Base-by-base conservation (phyloP, 2,329 filamentous ascomycete genomes). In the Metarhizium anisopliae region DNA sequence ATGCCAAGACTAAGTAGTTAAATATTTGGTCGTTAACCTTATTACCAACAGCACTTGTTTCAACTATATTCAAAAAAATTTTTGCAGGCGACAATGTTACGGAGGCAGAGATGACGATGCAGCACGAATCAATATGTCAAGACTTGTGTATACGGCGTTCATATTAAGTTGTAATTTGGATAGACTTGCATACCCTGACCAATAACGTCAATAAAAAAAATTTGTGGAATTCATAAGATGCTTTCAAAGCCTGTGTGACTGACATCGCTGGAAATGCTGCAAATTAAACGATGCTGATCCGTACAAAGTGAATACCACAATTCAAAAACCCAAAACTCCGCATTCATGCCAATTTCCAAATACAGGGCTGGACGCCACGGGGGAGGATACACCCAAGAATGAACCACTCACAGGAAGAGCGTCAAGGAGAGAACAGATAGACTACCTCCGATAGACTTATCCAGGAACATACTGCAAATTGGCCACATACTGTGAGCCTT, bases 381-480 rank as follows among this genome's bases (percentile, higher is more conserved):
- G 1, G 2, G 45, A 16, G 11, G 40, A 18, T 16, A 40, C 14
- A 40, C 38, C 38, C 38, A 40, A 11, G 2, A 40, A 40, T 40
- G 14, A 14, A 5, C 5, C 38, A 10, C 38, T 36, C 35, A 11
- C 38, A 13, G 5, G 13, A 40, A 13, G 14, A 5, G 8, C 14
- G 38, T 40, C 38, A 11, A 40, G 8, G 51, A 54, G 18, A 40
- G 47, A 47, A 40, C 20, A 52, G 16, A 29, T 7, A 29, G n/a
- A 13, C 11, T 5, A 16, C 14, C 13, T 13, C 14, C 5, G 11
- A 11, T 16, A 11, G 11, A n/a, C 38, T 40, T 40, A 40, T 60
- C 55, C 59, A 30, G 66, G 64, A 65, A 69, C 67, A 64, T 69
- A 68, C 64, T 67, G 59, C 51, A 61, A 61, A 60, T 63, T 60